These are phyloP conservation scores for slime mould (Dictyostelium discoideum) DNA, from an alignment of 78 protist species.

Conservation along the genomic window DNA sequence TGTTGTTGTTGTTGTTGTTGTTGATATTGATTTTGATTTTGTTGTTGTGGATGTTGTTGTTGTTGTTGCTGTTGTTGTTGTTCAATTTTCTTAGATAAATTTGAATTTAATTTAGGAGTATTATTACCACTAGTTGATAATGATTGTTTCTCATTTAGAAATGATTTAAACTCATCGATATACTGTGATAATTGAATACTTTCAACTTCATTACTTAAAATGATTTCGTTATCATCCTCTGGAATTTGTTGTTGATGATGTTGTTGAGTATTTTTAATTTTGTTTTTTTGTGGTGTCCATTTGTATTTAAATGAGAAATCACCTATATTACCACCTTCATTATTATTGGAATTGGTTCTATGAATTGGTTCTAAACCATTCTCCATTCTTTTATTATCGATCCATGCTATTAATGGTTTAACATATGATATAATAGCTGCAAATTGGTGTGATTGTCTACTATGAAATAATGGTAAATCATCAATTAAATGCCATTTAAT, in stretches of 20 bases:
- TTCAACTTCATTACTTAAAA: constrained; percentile 19
- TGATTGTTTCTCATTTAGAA: constrained; percentile 12
- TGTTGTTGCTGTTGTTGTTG: background rate
- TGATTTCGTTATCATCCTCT: constrained; percentile 28
- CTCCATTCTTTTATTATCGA: constrained; percentile 19
- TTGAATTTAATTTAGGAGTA: constrained; percentile 4
- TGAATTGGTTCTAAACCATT: constrained; percentile 30
- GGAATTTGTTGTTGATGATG: background rate
- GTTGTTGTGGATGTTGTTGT: background rate
- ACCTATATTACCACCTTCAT: background rate
- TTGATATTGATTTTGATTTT: background rate
- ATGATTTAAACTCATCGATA: constrained; percentile 15
- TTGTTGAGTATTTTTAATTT: background rate
- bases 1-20: background rate
- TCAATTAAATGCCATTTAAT: constrained; percentile 73
- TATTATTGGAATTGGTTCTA: background rate
- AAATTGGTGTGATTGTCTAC: constrained; percentile 76
- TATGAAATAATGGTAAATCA: constrained; percentile 62
- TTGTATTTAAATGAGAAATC: background rate
- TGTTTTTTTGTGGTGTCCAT: constrained; percentile 12
- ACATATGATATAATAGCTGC: constrained; percentile 76
- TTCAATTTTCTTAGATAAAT: background rate
- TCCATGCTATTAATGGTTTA: constrained; percentile 35
- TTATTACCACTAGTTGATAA: background rate
- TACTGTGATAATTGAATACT: background rate